Base-by-base conservation (phyloP, 495 filamentous ascomycete species). In the Penicillium canescens region DNA sequence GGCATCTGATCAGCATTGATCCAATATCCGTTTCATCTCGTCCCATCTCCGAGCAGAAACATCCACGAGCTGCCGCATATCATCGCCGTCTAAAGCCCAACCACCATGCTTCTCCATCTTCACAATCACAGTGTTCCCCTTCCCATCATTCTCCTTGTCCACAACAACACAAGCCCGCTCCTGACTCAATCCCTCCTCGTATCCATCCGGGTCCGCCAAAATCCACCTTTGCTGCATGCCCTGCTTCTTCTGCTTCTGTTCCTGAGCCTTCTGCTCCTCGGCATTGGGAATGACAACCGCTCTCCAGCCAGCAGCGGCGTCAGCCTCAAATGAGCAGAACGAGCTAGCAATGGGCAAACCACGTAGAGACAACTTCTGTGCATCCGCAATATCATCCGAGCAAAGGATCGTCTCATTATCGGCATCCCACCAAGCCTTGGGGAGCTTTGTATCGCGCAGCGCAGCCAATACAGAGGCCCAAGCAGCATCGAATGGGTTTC, bases 401-500 rank as follows among this genome's bases (percentile, higher is more conserved):
- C 94, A 97, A 8, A 96, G 62, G 3, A 96, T 79, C 56, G 73
- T 80, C 68, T 95, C 89, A 11, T 80, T 73, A 63, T 98, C 94
- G 7, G 79, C 73, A 72, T 98, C 92, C 89, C 90, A 98, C 71
- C 83, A 86, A 11, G 92, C 91, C 16, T 71, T 74, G 0, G 94
- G 94, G n/a, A 98, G 68, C 48, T 75, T 80, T 3, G 89, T 92
- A 69, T 93, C 82, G 21, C 77, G 76, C 46, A 98, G 71, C n/a
- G 94, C 94, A 18, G 91, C 86, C 34, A 96, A 57, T 4, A 96
- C 79, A 11, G 91, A 85, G 0, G 85, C 80, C 93, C 92, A 98
- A 1, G 90, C 89, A 3, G 87, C 88, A 56, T 98, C 92, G 59
- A 98, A 91, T 12, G 90, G 82, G 62, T 92, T 95, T 0, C 93